Evolutionary conservation across 2,329 filamentous ascomycete genomes (phyloP).

Genomic region (Fusarium clavum): DNA sequence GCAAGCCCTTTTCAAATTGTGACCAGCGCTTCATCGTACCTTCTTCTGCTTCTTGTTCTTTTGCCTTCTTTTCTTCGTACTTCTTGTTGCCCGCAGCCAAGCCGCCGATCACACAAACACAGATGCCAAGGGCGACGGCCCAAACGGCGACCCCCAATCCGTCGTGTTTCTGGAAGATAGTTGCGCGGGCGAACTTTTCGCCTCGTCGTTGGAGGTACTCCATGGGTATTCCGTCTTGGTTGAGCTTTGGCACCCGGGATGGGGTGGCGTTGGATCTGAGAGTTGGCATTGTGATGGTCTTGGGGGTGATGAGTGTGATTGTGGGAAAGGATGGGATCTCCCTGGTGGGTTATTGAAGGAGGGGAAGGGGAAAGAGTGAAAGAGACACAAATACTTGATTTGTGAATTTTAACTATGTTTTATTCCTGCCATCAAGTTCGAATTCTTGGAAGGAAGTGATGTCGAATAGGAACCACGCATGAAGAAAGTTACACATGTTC

Average conservation of each 20-base stretch:
- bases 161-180: not conserved
- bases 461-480: not conserved
- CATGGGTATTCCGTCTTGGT: not conserved
- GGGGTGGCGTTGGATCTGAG: not conserved
- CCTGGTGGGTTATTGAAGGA: not conserved
- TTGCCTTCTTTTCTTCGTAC: not conserved
- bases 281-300: not conserved
- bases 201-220: not conserved
- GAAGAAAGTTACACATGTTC: not conserved
- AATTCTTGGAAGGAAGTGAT: not conserved
- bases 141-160: not conserved
- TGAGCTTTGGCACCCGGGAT: not conserved
- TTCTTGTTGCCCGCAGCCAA: not conserved
- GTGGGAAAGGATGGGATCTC: not conserved
- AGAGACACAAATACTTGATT: not conserved
- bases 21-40: not conserved
- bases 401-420: not conserved
- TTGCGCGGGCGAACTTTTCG: not conserved
- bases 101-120: not conserved
- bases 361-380: not conserved
- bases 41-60: not conserved
- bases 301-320: not conserved
- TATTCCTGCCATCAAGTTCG: not conserved
- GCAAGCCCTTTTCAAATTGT: not conserved
- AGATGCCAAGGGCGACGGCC: not conserved